These are phyloP conservation scores for Eimeria tenella DNA, from an alignment of 169 alveolate genomes.

Conservation along the genomic window DNA sequence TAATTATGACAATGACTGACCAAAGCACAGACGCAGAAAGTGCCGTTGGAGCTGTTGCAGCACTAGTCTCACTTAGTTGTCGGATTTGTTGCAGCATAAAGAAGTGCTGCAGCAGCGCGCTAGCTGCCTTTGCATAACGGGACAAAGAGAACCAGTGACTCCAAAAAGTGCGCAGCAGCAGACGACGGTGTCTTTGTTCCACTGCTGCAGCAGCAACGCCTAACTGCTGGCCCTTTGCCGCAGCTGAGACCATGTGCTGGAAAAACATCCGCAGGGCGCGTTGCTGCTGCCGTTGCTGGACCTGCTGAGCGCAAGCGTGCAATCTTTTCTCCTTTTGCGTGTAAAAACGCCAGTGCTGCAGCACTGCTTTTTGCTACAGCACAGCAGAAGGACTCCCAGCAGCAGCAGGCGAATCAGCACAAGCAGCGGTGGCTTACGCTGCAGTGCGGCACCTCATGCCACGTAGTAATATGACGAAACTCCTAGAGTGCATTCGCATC, in stretches of 20 bases:
- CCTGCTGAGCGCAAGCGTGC: conserved; percentile 51
- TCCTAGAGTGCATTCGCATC: neutral
- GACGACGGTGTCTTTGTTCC: conserved; percentile 32
- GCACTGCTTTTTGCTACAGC: conserved; percentile 43
- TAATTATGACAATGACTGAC: neutral
- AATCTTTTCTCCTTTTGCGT: neutral
- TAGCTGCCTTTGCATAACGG: conserved; percentile 43
- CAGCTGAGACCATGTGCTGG: conserved; percentile 47
- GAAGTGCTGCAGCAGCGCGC: conserved; percentile 61
- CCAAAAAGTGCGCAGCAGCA: conserved; percentile 48
- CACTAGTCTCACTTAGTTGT: neutral
- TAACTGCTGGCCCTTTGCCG: conserved; percentile 22
- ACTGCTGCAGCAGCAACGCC: conserved; percentile 49
- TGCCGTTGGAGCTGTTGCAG: neutral
- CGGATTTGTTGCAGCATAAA: conserved; percentile 37
- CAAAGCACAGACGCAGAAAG: neutral
- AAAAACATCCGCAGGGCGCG: conserved; percentile 14
- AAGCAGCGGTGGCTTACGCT: neutral
- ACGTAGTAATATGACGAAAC: neutral
- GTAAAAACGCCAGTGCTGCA: conserved; percentile 14
- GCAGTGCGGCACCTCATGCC: neutral
- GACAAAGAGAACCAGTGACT: conserved; percentile 7
- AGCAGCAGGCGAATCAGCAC: conserved; percentile 5
- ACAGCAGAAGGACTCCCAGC: neutral
- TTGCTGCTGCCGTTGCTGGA: conserved; percentile 55